phyloP scores from a whole-genome alignment of 192 early-diverging fungal species.

The Dispira parvispora region DNA sequence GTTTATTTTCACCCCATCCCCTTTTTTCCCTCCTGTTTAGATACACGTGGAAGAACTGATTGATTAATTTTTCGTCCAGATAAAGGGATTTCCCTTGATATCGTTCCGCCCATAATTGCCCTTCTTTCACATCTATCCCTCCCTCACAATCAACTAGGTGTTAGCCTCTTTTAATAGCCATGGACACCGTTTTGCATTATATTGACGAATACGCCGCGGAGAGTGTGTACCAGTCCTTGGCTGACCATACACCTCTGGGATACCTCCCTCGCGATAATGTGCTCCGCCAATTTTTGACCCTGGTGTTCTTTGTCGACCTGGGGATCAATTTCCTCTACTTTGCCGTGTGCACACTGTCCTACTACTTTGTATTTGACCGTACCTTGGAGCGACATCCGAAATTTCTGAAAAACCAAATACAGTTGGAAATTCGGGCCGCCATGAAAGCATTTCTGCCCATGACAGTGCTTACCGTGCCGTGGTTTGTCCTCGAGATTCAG shows the following conservation, averaged over 20 bases:
- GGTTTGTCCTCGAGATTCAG: conserved; percentile 77
- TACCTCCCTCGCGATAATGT: conserved; percentile 39
- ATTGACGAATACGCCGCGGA: conserved; percentile 50
- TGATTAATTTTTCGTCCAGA: background rate
- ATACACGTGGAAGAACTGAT: background rate
- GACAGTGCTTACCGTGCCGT: conserved; percentile 70
- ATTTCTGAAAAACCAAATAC: conserved; percentile 75
- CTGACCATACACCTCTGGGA: conserved; percentile 21
- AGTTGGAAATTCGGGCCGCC: conserved; percentile 70
- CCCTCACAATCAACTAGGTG: background rate
- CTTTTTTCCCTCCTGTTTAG: background rate
- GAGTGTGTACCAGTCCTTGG: conserved; percentile 34
- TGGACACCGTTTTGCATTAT: conserved; percentile 48
- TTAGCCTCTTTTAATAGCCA: conserved; percentile 12
- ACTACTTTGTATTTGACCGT: conserved; percentile 76
- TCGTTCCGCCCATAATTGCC: background rate
- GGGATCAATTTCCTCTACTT: conserved; percentile 75
- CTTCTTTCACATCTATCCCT: conserved; percentile 2
- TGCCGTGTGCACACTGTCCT: conserved; percentile 52
- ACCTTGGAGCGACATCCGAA: conserved; percentile 85
- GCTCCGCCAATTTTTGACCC: conserved; percentile 51
- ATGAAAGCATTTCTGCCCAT: conserved; percentile 65
- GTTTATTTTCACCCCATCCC: background rate
- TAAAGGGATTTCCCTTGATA: background rate
- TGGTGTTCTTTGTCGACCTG: conserved; percentile 51